phyloP scores from a whole-genome alignment of 2,329 filamentous ascomycete species.

The Apiospora sp. region DNA sequence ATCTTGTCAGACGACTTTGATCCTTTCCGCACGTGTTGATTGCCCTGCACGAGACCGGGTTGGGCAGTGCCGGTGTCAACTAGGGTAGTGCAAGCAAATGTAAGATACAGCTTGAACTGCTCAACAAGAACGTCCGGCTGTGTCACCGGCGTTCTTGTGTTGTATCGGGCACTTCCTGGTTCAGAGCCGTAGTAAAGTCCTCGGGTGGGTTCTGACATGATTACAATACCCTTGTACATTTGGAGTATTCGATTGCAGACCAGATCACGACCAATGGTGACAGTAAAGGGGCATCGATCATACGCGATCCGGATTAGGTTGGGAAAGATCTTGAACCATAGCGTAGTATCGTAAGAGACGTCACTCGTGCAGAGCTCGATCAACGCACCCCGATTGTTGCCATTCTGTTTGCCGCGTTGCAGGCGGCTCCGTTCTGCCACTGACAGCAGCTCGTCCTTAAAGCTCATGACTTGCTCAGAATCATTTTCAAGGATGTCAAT shows the following conservation, averaged over 20 bases:
- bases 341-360: conserved; percentile 88
- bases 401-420: conserved; percentile 87
- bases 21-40: conserved; percentile 81
- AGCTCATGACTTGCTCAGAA: conserved; percentile 86
- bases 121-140: conserved; percentile 90
- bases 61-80: conserved; percentile 79
- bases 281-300: conserved; percentile 89
- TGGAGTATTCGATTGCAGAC: conserved; percentile 92
- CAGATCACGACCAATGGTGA: conserved; percentile 88
- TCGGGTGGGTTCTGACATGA: conserved; percentile 76
- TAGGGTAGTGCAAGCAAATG: conserved; percentile 95
- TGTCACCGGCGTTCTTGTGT: conserved; percentile 67
- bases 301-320: conserved; percentile 92
- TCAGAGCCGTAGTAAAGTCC: conserved; percentile 71
- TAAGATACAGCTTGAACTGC: conserved; percentile 97
- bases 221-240: conserved; percentile 86
- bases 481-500: conserved; percentile 94
- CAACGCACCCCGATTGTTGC: conserved; percentile 82
- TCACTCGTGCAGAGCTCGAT: conserved; percentile 97
- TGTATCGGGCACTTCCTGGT: conserved; percentile 59
- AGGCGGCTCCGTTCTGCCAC: conserved; percentile 92
- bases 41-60: conserved; percentile 61
- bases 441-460: conserved; percentile 90
- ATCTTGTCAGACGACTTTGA: conserved; percentile 82
- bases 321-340: conserved; percentile 98